Base-by-base conservation (phyloP, 208 protist species). In the Acanthamoeba lenticulata region DNA sequence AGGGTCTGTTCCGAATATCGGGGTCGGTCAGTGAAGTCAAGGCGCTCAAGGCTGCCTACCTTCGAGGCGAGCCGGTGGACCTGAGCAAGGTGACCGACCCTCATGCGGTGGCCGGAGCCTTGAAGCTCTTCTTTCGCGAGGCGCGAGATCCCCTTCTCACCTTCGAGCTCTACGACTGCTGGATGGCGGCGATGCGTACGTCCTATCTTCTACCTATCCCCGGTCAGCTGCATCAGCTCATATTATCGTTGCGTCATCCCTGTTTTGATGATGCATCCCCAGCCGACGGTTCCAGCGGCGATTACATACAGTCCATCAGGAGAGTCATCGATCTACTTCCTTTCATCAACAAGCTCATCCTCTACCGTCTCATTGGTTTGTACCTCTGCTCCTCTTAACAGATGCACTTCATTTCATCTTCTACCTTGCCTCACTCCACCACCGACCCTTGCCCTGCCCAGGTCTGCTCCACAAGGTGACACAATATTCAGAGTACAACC, bases 111-210 rank as follows among this genome's bases (percentile, higher is more conserved):
- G 52, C 89, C 42, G 60, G 65, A n/a, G 60, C 81, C 6, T n/a
- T 81, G 42, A 93, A 93, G 47, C 52, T 83, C 42, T 93, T 93
- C 47, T 93, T 83, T 44, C 89, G 89, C 19, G 67, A 93, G 34
- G 42, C 67, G 21, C 55, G 44, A 3, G 89, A 69, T 15, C 89
- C 89, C 6, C 65, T 93, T n/a, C 89, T 93, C 44, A 93, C 89
- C 36, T 93, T 42, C 62, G 89, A 93, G 44, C 47, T 93, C 2
- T 93, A 93, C 60, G 24, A 9, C 21, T 93, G 89, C 62, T 93
- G 67, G 65, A 42, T 93, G 1, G 52, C 89, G 5, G 57, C n/a
- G 5, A 27, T 93, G 52, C 34, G 89, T 93, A 52, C 4, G 83
- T 17, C 24, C 40, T 85, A 11, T 47, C 13, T 40, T 13, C 69